Evolutionary conservation across 306 rosid genomes (phyloP), one percentile per base, ranked within the genome.

Genomic region (Quillaja saponaria): DNA sequence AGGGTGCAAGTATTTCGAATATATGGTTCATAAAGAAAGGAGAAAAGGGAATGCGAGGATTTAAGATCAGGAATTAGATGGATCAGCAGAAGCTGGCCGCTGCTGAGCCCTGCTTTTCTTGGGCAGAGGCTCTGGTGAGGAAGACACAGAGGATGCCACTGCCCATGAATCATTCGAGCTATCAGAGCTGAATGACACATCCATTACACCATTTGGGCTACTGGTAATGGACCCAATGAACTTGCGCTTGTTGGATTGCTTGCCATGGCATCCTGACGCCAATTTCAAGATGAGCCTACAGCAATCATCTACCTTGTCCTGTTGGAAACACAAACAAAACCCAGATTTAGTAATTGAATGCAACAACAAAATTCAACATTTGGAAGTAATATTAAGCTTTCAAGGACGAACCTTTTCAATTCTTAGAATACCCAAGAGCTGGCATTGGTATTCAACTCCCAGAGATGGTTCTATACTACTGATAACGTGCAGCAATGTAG

Each of bases 181-280:
- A 48, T 86, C 85, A 1, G 82, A 81, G 80, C 87, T 85, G 58
- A 87, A 92, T 6, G 87, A 81, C 68, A 77, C 74, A 14, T 89
- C 95, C 16, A 79, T 78, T 1, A 94, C 96, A 14, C 97, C 95
- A 63, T 71, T 87, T 60, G 99, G 99, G 40, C 99, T 89, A 14
- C 85, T 71, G 0, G 99, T 96, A 17, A 76, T 37, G 6, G 68
- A 73, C 10, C 83, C 79, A 58, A 84, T 39, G 7, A 2, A 80
- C 73, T 83, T 90, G 14, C 86, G 83, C 71, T 85, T 85, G 12
- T 58, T 63, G 59, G 82, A 61, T 61, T 61, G 67, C 53, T 66
- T 71, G 54, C 46, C 74, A 18, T 51, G 55, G 16, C 64, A 47
- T 37, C 44, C 71, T 34, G 69, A 14, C 37, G 76, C 46, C 31